These are phyloP conservation scores for Sporobolus alterniflorus DNA, from an alignment of 202 grass and related monocot species.

Conservation along the genomic window DNA sequence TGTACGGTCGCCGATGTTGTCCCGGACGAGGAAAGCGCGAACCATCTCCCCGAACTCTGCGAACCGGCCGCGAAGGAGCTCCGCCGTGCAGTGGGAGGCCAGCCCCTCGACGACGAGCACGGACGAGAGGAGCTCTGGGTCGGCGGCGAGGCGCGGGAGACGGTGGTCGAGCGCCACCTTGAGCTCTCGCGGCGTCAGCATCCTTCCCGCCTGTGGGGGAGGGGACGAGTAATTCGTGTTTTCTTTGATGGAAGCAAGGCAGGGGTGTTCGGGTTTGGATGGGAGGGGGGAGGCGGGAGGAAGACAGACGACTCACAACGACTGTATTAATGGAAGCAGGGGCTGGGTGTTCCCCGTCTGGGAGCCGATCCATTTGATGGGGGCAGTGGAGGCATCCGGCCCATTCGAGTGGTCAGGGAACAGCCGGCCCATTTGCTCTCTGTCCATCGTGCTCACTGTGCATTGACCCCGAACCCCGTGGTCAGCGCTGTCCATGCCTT, in stretches of 20 bases:
- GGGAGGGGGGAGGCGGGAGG: too few species aligned
- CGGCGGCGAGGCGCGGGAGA: neutral
- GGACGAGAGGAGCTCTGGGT: neutral
- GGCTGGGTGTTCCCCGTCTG: too few species aligned
- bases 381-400: too few species aligned
- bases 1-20: neutral
- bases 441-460: constrained; percentile 52
- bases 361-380: too few species aligned
- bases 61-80: neutral
- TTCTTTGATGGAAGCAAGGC: too few species aligned
- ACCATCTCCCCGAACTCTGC: neutral
- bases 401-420: too few species aligned
- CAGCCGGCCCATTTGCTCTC: too few species aligned
- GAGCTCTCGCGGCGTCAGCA: neutral
- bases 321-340: too few species aligned
- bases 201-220: neutral
- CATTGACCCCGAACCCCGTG: constrained; percentile 63
- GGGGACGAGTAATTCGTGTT: too few species aligned
- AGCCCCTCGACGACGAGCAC: neutral
- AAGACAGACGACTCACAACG: too few species aligned
- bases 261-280: too few species aligned
- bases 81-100: neutral
- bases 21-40: neutral
- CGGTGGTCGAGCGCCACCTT: neutral
- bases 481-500: constrained; percentile 67